Evolutionary conservation across 2,329 filamentous ascomycete genomes (phyloP), one percentile per base, ranked within the genome.

Genomic region (Esteya vermicola): DNA sequence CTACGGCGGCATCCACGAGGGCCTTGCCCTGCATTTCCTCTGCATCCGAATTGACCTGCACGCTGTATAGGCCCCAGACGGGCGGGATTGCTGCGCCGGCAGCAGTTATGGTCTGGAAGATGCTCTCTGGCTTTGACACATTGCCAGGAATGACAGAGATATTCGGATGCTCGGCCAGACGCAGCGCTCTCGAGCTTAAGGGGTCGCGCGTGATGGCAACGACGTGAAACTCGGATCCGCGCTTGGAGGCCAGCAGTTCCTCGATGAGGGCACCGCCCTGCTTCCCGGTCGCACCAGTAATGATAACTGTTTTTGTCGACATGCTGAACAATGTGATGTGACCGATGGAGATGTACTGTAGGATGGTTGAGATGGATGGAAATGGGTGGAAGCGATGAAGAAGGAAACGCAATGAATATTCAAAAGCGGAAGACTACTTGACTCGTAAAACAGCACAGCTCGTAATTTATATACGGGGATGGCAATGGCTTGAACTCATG

Each of bases 41-140:
- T 33, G 74, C 69, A 30, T 39, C 41, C 30, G 48, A 43, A 20
- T 52, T 47, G 40, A 70, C 57, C 52, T 74, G 70, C 3, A 76
- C 70, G 37, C 63, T 68, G 54, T 67, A 76, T 4, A 75, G 67
- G 3, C 70, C 71, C 65, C 67, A 71, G 28, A 72, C 57, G 0
- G 58, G 54, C n/a, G n/a, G n/a, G n/a, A n/a, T n/a, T n/a, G n/a
- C n/a, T n/a, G 30, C n/a, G 19, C n/a, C 42, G 9, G 45, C 47
- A 1, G 45, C 23, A 2, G 35, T 30, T 26, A 59, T 65, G 39
- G 12, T 19, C 73, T 47, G 48, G 44, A 62, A 61, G 45, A 62
- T 56, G 43, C 55, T 47, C 9, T 33, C 49, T 4, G 58, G 57
- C 28, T 50, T 20, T 37, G 46, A 45, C 12, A 48, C 50, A 50